A percentile compares a stretch with the other conserved stretches of the same genome.
phyloP scores from a whole-genome alignment of 345 rosid genomes.

The Sisymbrium altissimum region DNA sequence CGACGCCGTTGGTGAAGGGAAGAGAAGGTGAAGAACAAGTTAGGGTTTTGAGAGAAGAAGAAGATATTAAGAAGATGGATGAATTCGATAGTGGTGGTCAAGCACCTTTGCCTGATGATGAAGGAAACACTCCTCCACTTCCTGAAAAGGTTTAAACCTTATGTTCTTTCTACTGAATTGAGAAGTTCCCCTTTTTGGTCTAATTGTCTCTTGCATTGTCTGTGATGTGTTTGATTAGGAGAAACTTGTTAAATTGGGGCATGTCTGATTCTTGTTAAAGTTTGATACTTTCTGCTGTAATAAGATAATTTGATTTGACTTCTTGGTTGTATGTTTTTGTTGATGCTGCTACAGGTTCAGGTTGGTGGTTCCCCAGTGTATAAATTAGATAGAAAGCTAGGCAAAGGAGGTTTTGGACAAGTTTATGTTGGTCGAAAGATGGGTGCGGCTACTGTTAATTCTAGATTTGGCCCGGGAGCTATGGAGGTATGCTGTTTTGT shows the following conservation, averaged over 20 bases:
- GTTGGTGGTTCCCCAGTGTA: constrained; percentile 87
- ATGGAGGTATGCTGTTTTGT: constrained; percentile 48
- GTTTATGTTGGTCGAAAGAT: constrained; percentile 83
- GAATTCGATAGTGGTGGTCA: constrained; percentile 69
- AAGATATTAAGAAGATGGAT: constrained; percentile 48
- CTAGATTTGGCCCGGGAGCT: constrained; percentile 75
- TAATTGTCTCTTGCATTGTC: constrained; percentile 10
- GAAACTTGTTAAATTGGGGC: background rate
- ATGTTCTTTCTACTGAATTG: background rate
- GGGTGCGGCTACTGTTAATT: constrained; percentile 38
- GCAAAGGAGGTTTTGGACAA: constrained; percentile 99
- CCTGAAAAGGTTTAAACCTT: constrained; percentile 68
- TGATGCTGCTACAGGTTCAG: constrained; percentile 58
- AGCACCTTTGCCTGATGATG: constrained; percentile 78
- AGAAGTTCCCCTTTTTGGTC: background rate
- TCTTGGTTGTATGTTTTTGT: background rate
- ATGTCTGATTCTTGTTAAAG: background rate
- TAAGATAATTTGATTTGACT: background rate
- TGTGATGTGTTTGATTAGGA: background rate
- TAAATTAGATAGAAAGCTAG: constrained; percentile 73
- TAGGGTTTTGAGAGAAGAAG: constrained; percentile 33
- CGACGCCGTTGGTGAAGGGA: constrained; percentile 24
- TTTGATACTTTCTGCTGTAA: background rate
- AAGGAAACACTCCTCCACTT: constrained; percentile 80
- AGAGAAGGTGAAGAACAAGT: constrained; percentile 7